phyloP scores from a whole-genome alignment of 1,284 basidiomycete genomes.

The Neonothopanus nambi region DNA sequence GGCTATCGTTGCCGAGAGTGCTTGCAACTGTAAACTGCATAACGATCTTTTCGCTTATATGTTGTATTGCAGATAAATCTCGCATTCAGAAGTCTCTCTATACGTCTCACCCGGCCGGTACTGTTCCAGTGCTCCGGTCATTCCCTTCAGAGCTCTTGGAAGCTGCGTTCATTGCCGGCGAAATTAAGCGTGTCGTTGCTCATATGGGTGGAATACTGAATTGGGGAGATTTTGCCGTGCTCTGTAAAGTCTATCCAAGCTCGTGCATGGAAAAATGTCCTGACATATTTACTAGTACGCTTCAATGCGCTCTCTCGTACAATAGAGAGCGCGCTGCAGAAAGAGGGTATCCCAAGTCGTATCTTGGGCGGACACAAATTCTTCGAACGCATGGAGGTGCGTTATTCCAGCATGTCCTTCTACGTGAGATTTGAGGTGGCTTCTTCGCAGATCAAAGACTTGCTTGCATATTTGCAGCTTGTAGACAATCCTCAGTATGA shows the following conservation, averaged over 20 bases:
- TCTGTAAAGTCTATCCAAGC: slow-evolving; percentile 53
- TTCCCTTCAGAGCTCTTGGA: slow-evolving; percentile 59
- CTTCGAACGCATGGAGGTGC: slow-evolving; percentile 80
- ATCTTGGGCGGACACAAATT: slow-evolving; percentile 85
- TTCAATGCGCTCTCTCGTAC: slow-evolving; percentile 82
- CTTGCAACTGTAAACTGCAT: slow-evolving; percentile 1
- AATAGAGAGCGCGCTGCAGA: slow-evolving; percentile 79
- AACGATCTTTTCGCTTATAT: not conserved
- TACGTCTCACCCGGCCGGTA: slow-evolving; percentile 71
- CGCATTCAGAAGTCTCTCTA: slow-evolving; percentile 79
- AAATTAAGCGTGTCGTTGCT: slow-evolving; percentile 80
- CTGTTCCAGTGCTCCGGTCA: slow-evolving; percentile 52
- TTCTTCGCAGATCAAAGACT: slow-evolving; percentile 68
- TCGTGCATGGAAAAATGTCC: not conserved
- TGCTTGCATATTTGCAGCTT: slow-evolving; percentile 86
- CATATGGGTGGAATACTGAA: slow-evolving; percentile 71
- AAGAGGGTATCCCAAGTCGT: slow-evolving; percentile 74
- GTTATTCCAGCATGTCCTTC: slow-evolving; percentile 1
- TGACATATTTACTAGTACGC: slow-evolving; percentile 54
- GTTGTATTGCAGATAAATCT: slow-evolving; percentile 50
- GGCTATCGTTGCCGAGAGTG: slow-evolving; percentile 83
- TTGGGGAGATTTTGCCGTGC: slow-evolving; percentile 79
- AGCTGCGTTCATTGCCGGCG: slow-evolving; percentile 72
- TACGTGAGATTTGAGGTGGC: not conserved
- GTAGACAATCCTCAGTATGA: slow-evolving; percentile 80